Conservation (phyloP, 78 protist species). For the Pigoraptor vietnamica region DNA sequence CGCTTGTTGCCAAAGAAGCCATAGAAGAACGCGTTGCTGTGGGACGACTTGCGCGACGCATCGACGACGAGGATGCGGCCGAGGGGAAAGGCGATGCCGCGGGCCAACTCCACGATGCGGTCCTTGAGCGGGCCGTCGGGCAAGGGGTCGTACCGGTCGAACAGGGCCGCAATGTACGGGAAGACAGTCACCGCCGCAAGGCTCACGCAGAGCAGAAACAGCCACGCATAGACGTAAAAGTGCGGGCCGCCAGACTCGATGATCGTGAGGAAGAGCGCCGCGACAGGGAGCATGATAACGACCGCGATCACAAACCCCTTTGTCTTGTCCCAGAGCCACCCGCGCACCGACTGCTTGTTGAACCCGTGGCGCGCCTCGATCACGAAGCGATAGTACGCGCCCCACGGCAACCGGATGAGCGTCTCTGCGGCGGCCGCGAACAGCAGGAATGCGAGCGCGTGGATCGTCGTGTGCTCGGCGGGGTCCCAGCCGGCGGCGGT, state of each 20-base stretch:
- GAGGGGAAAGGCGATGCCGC: constrained; percentile 43
- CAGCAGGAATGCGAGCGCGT: background rate
- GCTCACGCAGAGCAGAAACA: constrained; percentile 18
- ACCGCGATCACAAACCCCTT: constrained; percentile 10
- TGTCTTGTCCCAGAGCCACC: constrained; percentile 21
- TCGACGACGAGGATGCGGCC: constrained; percentile 53
- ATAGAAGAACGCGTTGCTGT: constrained; percentile 62
- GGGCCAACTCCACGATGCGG: constrained; percentile 25
- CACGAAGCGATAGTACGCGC: constrained; percentile 52
- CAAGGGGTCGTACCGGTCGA: constrained; percentile 47
- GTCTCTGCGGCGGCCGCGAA: background rate
- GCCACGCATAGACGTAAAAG: constrained; percentile 38
- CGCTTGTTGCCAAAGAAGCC: constrained; percentile 76
- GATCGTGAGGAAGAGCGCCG: background rate
- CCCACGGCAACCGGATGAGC: constrained; percentile 67
- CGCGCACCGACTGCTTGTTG: constrained; percentile 51
- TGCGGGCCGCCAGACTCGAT: constrained; percentile 21
- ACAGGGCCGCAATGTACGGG: constrained; percentile 79
- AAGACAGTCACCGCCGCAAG: constrained; percentile 38
- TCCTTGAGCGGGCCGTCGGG: background rate
- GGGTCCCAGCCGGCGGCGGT: background rate
- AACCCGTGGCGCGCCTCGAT: constrained; percentile 74
- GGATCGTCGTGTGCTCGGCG: background rate
- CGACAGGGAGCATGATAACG: background rate
- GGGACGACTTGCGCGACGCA: constrained; percentile 56